These are phyloP conservation scores for Dillenia suffruticosa DNA, from an alignment of 164 flowering plant species.

Conservation along the genomic window DNA sequence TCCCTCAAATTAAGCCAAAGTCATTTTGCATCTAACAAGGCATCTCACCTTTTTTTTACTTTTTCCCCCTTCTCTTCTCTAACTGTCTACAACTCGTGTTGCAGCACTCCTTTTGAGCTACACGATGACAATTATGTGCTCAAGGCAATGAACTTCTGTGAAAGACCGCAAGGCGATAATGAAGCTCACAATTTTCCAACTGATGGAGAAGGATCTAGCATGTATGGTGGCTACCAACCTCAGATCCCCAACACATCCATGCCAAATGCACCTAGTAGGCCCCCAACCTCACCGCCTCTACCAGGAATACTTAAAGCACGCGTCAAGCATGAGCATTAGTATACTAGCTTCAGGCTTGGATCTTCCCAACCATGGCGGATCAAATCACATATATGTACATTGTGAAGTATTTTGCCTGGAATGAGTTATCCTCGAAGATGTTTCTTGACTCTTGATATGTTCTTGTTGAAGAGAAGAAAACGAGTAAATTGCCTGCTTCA, in stretches of 20 bases:
- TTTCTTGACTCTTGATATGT: too few species aligned
- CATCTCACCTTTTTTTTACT: too few species aligned
- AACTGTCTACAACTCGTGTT: constrained; percentile 9
- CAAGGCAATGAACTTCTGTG: constrained; percentile 82
- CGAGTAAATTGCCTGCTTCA: too few species aligned
- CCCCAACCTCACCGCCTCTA: constrained; percentile 64
- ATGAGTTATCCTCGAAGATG: background rate
- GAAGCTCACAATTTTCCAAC: constrained; percentile 27
- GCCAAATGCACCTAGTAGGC: constrained; percentile 37
- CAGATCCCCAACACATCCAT: constrained; percentile 33
- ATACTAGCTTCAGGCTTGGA: constrained; percentile 6
- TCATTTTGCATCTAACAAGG: too few species aligned
- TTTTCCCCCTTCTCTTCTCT: background rate
- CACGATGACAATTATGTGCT: constrained; percentile 96
- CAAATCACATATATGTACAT: constrained; percentile 28
- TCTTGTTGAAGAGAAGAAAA: too few species aligned
- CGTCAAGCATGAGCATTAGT: constrained; percentile 64
- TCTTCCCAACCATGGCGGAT: background rate
- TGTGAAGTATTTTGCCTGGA: constrained; percentile 29
- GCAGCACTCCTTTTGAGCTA: constrained; percentile 97
- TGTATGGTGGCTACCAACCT: constrained; percentile 35
- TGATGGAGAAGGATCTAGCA: constrained; percentile 61
- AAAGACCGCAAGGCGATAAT: constrained; percentile 30
- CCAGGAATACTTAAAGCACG: constrained; percentile 87
- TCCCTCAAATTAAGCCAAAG: too few species aligned